Evolutionary conservation across 768 basidiomycete genomes (phyloP).

Genomic region (Amanita polypyramis): DNA sequence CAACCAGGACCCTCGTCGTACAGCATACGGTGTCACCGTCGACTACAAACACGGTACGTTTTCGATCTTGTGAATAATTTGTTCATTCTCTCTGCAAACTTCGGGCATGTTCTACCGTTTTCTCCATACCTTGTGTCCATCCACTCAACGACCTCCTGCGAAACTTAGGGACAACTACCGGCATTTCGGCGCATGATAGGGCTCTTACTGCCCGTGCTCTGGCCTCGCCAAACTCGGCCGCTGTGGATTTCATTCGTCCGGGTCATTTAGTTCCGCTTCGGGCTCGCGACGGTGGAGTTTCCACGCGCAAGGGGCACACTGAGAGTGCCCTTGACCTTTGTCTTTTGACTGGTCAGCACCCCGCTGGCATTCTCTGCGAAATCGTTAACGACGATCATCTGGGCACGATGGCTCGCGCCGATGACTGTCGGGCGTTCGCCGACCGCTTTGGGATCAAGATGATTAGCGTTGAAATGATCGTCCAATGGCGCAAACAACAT

Average conservation of each 20-base stretch:
- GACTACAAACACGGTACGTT: slow-evolving; percentile 80
- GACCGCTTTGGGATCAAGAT: slow-evolving; percentile 84
- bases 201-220: slow-evolving; percentile 79
- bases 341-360: slow-evolving; percentile 51
- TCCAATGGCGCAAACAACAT: slow-evolving; percentile 33
- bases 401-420: slow-evolving; percentile 90
- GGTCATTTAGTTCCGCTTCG: slow-evolving; percentile 95
- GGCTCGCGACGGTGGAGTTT: slow-evolving; percentile 75
- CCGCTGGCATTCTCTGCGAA: slow-evolving; percentile 87
- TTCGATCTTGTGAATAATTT: slow-evolving; percentile 7
- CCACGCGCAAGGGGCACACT: slow-evolving; percentile 87
- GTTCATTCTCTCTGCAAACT: neutral
- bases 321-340: slow-evolving; percentile 88
- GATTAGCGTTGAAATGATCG: slow-evolving; percentile 87
- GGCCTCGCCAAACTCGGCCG: slow-evolving; percentile 41
- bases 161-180: slow-evolving; percentile 74
- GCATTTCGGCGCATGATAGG: slow-evolving; percentile 95
- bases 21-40: slow-evolving; percentile 93
- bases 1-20: slow-evolving; percentile 85
- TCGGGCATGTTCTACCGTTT: slow-evolving; percentile 5
- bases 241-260: slow-evolving; percentile 79
- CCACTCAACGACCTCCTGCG: slow-evolving; percentile 9
- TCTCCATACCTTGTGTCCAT: neutral
- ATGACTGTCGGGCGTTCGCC: slow-evolving; percentile 89
- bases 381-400: slow-evolving; percentile 84